Base-by-base conservation (phyloP, 2,329 filamentous ascomycete genomes). In the Cytospora leucostoma region DNA sequence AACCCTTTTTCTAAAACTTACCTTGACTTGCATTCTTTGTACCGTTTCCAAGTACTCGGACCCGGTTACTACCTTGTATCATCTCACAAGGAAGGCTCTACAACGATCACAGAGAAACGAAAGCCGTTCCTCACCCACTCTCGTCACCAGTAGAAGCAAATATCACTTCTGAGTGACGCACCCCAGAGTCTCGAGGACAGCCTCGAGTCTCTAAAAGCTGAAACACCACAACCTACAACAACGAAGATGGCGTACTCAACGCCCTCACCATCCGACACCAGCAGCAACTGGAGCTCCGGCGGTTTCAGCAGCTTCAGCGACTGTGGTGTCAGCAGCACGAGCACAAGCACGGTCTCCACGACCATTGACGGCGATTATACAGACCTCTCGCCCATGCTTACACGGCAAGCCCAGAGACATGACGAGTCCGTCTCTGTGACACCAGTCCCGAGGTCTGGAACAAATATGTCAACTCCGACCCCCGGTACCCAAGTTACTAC, bases 181-280 rank as follows among this genome's bases (percentile, higher is more conserved):
- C 21, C n/a, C 17, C 3, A 21, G 7, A 21, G n/a, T 21, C 44
- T 47, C n/a, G n/a, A 21, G n/a, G 8, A 21, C 7, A 47, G 2
- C n/a, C n/a, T 47, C 44, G 7, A 21, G n/a, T 47, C 44, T 21
- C n/a, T 47, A 10, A 47, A 12, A 19, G n/a, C 8, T 37, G 35
- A 8, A 37, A 8, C 35, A 37, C 12, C 19, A 47, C 8, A 27
- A 19, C 13, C 33, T 4, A 12, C 33, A 54, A 32, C 4, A 33
- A 8, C 33, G 32, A 55, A 19, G 7, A 66, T 66, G 64, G 27
- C 34, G 1, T 55, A 47, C 21, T 59, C 54, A 2, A 56, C 47
- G 8, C 58, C 64, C 17, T 61, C 64, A 12, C 57, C 54, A 7
- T 61, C 57, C 15, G 64, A 61, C 2, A 38, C 53, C n/a, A 13